Percentiles rank a stretch among this genome's conserved stretches.
Conservation (phyloP, 2,329 filamentous ascomycete species). For the Alternaria solani region DNA sequence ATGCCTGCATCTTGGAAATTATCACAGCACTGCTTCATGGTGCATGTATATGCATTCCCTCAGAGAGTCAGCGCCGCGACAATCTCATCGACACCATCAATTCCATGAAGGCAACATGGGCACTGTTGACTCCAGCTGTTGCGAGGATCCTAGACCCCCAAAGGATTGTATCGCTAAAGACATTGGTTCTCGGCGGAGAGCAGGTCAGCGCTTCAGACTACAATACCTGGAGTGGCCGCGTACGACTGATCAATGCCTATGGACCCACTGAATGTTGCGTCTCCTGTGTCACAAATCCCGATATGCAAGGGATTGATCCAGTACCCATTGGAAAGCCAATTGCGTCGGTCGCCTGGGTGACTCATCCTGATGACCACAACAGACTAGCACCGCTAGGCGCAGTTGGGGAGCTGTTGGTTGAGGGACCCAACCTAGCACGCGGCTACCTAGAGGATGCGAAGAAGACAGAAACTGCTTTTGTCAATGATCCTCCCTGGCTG, state of each 20-base stretch:
- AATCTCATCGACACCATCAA: conserved; percentile 53
- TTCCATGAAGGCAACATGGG: conserved; percentile 14
- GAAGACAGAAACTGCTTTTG: conserved; percentile 42
- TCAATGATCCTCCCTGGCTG: conserved; percentile 28
- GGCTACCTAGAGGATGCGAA: conserved; percentile 29
- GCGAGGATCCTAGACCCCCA: conserved; percentile 55
- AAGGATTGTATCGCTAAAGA: conserved; percentile 51
- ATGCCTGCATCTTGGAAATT: background rate
- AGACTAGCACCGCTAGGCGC: conserved; percentile 19
- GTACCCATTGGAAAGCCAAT: conserved; percentile 53
- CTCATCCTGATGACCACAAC: conserved; percentile 15
- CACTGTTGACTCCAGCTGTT: conserved; percentile 64
- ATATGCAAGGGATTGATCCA: background rate
- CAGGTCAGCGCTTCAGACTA: background rate
- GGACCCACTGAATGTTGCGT: conserved; percentile 13
- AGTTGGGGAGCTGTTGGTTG: conserved; percentile 62
- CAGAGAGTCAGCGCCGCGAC: conserved; percentile 60
- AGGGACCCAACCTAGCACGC: conserved; percentile 57
- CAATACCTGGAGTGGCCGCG: background rate
- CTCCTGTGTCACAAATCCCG: too few relatives aligned
- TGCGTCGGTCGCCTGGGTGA: conserved; percentile 58
- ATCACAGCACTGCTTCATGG: conserved; percentile 32
- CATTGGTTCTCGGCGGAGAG: conserved; percentile 54
- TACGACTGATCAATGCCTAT: background rate
- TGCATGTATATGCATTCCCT: conserved; percentile 61